phyloP scores from a whole-genome alignment of 345 rosid genomes.

The Noccaea bulbosa region DNA sequence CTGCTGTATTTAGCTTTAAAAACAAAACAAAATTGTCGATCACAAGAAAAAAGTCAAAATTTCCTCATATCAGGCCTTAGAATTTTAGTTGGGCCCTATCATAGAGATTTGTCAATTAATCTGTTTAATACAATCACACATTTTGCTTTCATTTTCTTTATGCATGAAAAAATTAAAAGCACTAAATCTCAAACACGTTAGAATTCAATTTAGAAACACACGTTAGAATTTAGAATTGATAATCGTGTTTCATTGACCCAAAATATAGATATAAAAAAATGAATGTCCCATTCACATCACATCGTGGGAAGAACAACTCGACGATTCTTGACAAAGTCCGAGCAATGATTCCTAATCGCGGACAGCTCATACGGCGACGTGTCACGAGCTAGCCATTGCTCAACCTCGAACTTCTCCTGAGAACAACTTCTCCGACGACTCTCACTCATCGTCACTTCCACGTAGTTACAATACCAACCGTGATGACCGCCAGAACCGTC shows the following conservation, averaged over 20 bases:
- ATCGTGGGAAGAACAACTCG: slow-evolving; percentile 22
- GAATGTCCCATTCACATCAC: not conserved
- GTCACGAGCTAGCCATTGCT: slow-evolving; percentile 89
- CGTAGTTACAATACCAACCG: slow-evolving; percentile 93
- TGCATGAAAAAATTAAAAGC: not conserved
- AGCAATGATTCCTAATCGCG: slow-evolving; percentile 58
- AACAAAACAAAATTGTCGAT: not conserved
- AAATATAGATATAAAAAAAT: not conserved
- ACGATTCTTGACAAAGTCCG: slow-evolving; percentile 33
- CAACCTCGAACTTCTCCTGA: slow-evolving; percentile 66
- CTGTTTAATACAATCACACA: slow-evolving; percentile 4
- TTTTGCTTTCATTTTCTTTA: slow-evolving; percentile 1
- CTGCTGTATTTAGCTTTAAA: slow-evolving; percentile 1
- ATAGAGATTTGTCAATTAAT: too few relatives aligned
- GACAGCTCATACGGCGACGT: slow-evolving; percentile 67
- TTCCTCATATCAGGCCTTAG: not conserved
- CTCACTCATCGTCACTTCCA: slow-evolving; percentile 74
- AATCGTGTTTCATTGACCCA: slow-evolving; percentile 20
- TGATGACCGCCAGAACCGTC: slow-evolving; percentile 76
- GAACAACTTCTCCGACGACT: slow-evolving; percentile 53
- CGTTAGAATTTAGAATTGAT: too few relatives aligned
- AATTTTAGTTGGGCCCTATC: not conserved
- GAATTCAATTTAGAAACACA: not conserved
- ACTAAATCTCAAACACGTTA: slow-evolving; percentile 9
- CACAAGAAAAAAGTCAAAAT: not conserved